phyloP scores from a whole-genome alignment of 1,284 basidiomycete genomes.

The Phenoliferia sp. region DNA sequence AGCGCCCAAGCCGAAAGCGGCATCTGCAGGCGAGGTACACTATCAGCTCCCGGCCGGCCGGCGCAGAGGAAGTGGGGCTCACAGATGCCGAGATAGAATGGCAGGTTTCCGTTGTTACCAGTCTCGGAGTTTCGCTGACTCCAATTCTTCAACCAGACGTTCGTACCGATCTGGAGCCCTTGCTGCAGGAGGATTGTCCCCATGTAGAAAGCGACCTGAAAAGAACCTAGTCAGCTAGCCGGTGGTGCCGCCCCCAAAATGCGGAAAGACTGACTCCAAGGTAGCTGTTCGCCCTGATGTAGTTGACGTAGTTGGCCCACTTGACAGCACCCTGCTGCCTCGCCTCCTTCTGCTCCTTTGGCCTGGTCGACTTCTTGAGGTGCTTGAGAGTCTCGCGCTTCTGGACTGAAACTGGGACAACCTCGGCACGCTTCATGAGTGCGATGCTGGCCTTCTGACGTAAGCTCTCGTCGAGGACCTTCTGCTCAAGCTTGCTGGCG shows the following conservation, averaged over 20 bases:
- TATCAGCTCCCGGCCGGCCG: slow-evolving; percentile 35
- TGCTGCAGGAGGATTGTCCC: slow-evolving; percentile 53
- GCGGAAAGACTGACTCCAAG: slow-evolving; percentile 50
- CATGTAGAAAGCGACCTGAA: slow-evolving; percentile 56
- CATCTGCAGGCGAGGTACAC: slow-evolving; percentile 28
- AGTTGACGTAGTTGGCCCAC: slow-evolving; percentile 65
- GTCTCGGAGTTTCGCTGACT: slow-evolving; percentile 64
- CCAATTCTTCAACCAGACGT: slow-evolving; percentile 71
- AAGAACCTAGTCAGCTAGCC: background rate
- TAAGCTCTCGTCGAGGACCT: slow-evolving; percentile 36
- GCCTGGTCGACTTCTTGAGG: slow-evolving; percentile 43
- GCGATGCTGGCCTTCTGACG: slow-evolving; percentile 15
- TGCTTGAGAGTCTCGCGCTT: slow-evolving; percentile 23
- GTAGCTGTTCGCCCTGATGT: slow-evolving; percentile 73
- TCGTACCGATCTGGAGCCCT: slow-evolving; percentile 51
- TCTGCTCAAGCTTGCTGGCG: slow-evolving; percentile 32
- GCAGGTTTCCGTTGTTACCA: slow-evolving; percentile 52
- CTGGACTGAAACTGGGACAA: slow-evolving; percentile 26
- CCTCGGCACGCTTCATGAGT: slow-evolving; percentile 25
- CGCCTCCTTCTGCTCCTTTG: slow-evolving; percentile 80
- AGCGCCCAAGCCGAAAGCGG: slow-evolving; percentile 20
- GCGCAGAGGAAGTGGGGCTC: background rate
- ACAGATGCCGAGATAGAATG: slow-evolving; percentile 18
- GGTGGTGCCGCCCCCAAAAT: too few species aligned
- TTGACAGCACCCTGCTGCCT: slow-evolving; percentile 80